phyloP scores from a whole-genome alignment of 2,329 filamentous ascomycete species.

The Curvularia hawaiiensis region DNA sequence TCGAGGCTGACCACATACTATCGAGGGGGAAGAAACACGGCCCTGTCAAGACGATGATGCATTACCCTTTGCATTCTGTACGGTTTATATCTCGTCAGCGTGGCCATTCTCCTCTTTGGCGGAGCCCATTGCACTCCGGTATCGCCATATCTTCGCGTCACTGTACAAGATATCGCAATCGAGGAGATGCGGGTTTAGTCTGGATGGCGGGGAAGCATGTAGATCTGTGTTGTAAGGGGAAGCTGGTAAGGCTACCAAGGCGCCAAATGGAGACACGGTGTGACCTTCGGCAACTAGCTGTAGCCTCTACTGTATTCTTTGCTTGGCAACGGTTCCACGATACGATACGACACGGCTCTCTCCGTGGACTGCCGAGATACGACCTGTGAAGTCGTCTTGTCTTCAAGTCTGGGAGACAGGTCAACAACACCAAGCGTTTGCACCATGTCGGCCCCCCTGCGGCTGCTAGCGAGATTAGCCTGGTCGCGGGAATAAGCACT shows the following conservation, averaged over 20 bases:
- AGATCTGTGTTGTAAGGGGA: slow-evolving; percentile 23
- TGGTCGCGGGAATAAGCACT: not conserved
- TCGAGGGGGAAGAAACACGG: not conserved
- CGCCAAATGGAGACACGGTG: slow-evolving; percentile 13
- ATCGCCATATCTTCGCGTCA: slow-evolving; percentile 12
- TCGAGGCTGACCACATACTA: slow-evolving; percentile 21
- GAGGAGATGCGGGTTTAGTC: slow-evolving; percentile 4
- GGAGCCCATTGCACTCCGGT: slow-evolving; percentile 13
- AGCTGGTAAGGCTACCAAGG: slow-evolving; percentile 27
- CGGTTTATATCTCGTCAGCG: slow-evolving; percentile 1
- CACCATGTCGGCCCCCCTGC: not conserved
- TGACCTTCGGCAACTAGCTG: slow-evolving; percentile 7
- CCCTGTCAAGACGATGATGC: not conserved
- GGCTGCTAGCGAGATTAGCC: not conserved
- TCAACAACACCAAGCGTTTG: not conserved
- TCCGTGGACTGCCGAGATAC: slow-evolving; percentile 4
- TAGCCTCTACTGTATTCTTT: slow-evolving; percentile 4
- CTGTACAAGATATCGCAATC: slow-evolving; percentile 16
- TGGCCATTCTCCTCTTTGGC: slow-evolving; percentile 14
- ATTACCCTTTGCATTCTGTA: not conserved
- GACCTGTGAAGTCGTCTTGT: not conserved
- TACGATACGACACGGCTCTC: slow-evolving; percentile 10
- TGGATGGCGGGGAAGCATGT: slow-evolving; percentile 10
- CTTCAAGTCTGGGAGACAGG: not conserved
- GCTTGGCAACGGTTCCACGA: slow-evolving; percentile 19